Percentiles rank a stretch among this genome's conserved stretches.
Conservation (phyloP, 2,329 filamentous ascomycete genomes). For the Ophiostoma populinum region DNA sequence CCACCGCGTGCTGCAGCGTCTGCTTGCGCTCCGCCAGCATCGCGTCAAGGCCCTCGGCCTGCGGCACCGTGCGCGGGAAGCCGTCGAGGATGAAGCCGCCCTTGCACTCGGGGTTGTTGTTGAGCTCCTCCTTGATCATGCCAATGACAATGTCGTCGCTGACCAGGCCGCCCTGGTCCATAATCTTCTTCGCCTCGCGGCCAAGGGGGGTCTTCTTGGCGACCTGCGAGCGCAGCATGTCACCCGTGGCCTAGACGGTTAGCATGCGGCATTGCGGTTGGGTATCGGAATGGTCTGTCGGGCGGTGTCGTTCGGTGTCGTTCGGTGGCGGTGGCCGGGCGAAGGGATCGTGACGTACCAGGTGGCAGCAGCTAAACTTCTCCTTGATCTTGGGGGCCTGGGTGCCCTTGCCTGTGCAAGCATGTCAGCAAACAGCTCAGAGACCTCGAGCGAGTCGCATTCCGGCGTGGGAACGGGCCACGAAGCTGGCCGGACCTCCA, state of each 20-base stretch:
- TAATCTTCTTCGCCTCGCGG: slow-evolving; percentile 98
- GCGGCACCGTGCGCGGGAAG: slow-evolving; percentile 90
- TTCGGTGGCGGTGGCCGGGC: not conserved
- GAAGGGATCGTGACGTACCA: slow-evolving; percentile 42
- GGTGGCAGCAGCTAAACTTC: slow-evolving; percentile 90
- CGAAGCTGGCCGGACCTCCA: not conserved
- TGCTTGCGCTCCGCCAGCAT: slow-evolving; percentile 71
- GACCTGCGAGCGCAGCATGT: slow-evolving; percentile 97
- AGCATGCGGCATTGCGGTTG: slow-evolving; percentile 7
- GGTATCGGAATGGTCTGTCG: no score
- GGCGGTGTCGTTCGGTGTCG: no score
- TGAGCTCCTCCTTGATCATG: slow-evolving; percentile 97
- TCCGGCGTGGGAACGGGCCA: slow-evolving; percentile 10
- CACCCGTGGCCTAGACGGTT: slow-evolving; percentile 64
- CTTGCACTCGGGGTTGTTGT: slow-evolving; percentile 87
- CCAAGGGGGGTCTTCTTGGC: slow-evolving; percentile 92
- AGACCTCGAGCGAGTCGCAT: not conserved
- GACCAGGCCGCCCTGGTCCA: slow-evolving; percentile 94
- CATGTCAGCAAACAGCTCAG: no score
- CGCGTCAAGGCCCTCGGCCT: slow-evolving; percentile 83
- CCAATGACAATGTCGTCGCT: slow-evolving; percentile 98
- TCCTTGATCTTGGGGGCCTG: slow-evolving; percentile 98
- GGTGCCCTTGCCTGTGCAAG: slow-evolving; percentile 95
- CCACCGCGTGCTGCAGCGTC: slow-evolving; percentile 83
- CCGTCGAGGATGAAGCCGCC: slow-evolving; percentile 98